A percentile compares a stretch with the other conserved stretches of the same genome.
These are phyloP conservation scores for Xenoacremonium recifei DNA, from an alignment of 2,329 filamentous ascomycete genomes.

Conservation along the genomic window DNA sequence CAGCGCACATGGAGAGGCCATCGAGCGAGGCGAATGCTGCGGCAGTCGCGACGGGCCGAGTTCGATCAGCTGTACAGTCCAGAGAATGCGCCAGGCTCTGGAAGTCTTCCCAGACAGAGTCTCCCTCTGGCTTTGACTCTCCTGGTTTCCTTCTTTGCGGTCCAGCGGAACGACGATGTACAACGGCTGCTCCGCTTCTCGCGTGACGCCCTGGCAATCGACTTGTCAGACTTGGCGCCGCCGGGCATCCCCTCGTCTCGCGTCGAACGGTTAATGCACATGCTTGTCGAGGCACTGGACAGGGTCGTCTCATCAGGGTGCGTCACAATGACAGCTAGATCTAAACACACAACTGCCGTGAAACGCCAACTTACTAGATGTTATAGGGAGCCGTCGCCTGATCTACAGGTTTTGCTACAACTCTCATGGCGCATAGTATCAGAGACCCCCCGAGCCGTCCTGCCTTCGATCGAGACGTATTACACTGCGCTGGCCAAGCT, in stretches of 20 bases:
- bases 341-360: not conserved
- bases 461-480: conserved; percentile 32
- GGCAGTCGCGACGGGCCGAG: conserved; percentile 53
- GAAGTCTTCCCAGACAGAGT: conserved; percentile 34
- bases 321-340: conserved; percentile 5
- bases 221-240: conserved; percentile 35
- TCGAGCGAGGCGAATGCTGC: conserved; percentile 56
- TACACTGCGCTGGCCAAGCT: conserved; percentile 40
- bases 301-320: conserved; percentile 21
- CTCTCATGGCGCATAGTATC: conserved; percentile 31
- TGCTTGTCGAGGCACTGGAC: conserved; percentile 36
- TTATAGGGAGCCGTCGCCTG: conserved; percentile 14
- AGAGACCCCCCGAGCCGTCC: conserved; percentile 19
- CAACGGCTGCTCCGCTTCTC: conserved; percentile 46
- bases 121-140: conserved; percentile 44
- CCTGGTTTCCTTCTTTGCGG: conserved; percentile 50
- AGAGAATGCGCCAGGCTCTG: conserved; percentile 27
- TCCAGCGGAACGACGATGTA: conserved; percentile 44
- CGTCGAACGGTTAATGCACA: conserved; percentile 33
- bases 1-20: conserved; percentile 85
- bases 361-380: conserved; percentile 11
- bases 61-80: conserved; percentile 63
- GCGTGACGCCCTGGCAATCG: conserved; percentile 38
- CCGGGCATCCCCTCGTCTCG: conserved; percentile 27
- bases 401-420: conserved; percentile 33